Evolutionary conservation across 2,329 filamentous ascomycete genomes (phyloP).

Genomic region (Cladosporium sp.): DNA sequence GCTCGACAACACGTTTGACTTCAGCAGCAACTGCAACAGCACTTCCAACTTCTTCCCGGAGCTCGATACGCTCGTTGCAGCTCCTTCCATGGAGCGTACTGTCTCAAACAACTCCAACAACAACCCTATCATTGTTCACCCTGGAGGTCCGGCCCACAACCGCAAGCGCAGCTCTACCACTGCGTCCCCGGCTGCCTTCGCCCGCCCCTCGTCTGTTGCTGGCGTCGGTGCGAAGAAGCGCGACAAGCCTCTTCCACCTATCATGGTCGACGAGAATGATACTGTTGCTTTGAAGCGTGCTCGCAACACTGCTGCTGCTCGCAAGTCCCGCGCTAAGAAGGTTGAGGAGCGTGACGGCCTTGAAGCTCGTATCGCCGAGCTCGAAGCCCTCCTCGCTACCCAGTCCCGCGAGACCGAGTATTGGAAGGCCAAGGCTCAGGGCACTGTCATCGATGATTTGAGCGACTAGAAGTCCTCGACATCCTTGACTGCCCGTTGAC

Average conservation of each 20-base stretch:
- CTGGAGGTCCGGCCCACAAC: conserved; percentile 28
- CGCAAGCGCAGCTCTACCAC: conserved; percentile 35
- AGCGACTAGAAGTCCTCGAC: conserved; percentile 5
- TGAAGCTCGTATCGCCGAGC: conserved; percentile 62
- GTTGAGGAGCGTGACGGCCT: conserved; percentile 70
- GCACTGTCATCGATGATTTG: conserved; percentile 2
- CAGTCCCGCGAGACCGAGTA: conserved; percentile 14
- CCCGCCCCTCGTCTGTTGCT: conserved; percentile 63
- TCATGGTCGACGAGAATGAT: conserved; percentile 71
- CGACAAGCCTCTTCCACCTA: conserved; percentile 74
- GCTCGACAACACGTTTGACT: conserved; percentile 59
- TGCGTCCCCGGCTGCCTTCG: conserved; percentile 39
- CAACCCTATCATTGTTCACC: conserved; percentile 34
- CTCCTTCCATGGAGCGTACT: conserved; percentile 39
- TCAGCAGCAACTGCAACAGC: conserved; percentile 38
- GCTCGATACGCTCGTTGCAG: conserved; percentile 27
- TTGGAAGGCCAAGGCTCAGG: conserved; percentile 15
- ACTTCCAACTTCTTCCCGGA: conserved; percentile 57
- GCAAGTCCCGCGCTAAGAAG: conserved; percentile 87
- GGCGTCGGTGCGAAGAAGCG: conserved; percentile 70
- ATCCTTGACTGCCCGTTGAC: not conserved
- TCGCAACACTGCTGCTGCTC: conserved; percentile 86
- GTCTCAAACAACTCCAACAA: conserved; percentile 30
- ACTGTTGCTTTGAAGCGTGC: conserved; percentile 84
- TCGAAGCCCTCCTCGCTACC: conserved; percentile 36